Conservation (phyloP, 495 filamentous ascomycete genomes). For the Neurospora sp. region DNA sequence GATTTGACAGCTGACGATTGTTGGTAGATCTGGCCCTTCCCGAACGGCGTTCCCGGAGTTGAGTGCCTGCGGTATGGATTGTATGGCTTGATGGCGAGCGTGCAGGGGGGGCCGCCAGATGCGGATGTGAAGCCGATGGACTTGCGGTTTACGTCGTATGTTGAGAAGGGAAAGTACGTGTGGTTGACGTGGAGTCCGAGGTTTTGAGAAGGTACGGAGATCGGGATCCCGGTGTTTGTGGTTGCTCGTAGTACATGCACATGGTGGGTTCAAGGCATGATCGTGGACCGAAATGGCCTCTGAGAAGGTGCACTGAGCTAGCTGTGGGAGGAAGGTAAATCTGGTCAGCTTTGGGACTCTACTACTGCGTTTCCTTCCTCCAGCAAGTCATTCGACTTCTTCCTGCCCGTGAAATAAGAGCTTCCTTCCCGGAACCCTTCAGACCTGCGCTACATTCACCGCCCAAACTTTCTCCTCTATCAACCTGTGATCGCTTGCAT, state of each 20-base stretch:
- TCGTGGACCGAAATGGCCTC: not conserved
- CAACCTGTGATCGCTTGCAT: not conserved
- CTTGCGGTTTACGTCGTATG: conserved; percentile 7
- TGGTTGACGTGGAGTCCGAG: conserved; percentile 14
- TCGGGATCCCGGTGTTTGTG: not conserved
- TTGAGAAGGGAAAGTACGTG: conserved; percentile 11
- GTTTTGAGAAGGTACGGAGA: not conserved
- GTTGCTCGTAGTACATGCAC: not conserved
- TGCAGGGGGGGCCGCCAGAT: conserved; percentile 1
- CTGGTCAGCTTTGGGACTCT: not conserved
- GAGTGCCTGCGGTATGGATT: conserved; percentile 11
- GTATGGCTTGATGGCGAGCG: conserved; percentile 18
- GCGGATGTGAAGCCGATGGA: conserved; percentile 4
- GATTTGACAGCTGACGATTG: not conserved
- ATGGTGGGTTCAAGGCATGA: not conserved
- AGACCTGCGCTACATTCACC: not conserved
- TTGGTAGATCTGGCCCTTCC: conserved; percentile 13
- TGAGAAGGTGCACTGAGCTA: not conserved
- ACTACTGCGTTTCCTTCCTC: not conserved
- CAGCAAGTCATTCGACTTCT: not conserved
- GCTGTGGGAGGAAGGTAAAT: not conserved
- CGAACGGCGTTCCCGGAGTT: conserved; percentile 11
- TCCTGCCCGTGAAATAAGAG: not conserved
- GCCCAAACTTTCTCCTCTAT: not conserved
- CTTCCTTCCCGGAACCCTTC: not conserved